Conservation (phyloP, 2,329 filamentous ascomycete genomes). For the Monilinia fructigena region DNA sequence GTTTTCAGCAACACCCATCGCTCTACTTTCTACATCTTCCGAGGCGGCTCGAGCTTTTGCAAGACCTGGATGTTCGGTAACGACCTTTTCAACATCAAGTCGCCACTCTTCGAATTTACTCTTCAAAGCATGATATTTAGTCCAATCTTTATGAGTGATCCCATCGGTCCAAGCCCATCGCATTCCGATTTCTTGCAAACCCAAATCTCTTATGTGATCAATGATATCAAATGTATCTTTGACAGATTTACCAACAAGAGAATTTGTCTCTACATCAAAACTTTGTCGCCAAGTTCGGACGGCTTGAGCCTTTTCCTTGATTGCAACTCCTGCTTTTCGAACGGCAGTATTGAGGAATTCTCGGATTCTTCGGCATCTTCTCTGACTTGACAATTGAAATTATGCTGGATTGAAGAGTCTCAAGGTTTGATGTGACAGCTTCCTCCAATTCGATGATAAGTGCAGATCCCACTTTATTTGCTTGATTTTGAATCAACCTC, state of each 20-base stretch:
- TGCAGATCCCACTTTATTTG: constrained; percentile 62
- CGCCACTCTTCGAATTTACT: constrained; percentile 82
- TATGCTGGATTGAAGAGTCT: constrained; percentile 66
- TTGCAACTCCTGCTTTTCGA: constrained; percentile 56
- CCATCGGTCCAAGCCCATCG: constrained; percentile 92
- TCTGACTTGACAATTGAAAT: constrained; percentile 55
- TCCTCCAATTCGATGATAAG: constrained; percentile 68
- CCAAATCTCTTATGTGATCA: constrained; percentile 65
- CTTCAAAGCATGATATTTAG: constrained; percentile 87
- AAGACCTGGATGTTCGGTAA: constrained; percentile 70
- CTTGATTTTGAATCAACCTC: constrained; percentile 63
- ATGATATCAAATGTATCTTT: constrained; percentile 66
- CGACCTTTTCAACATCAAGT: constrained; percentile 73
- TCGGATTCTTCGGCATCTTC: constrained; percentile 51
- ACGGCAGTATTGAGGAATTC: constrained; percentile 54
- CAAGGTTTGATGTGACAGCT: constrained; percentile 62
- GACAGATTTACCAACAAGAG: constrained; percentile 57
- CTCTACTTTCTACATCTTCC: constrained; percentile 70
- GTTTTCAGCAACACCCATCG: constrained; percentile 75
- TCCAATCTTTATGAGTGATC: constrained; percentile 96
- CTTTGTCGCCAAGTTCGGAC: constrained; percentile 61
- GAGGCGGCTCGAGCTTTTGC: constrained; percentile 65
- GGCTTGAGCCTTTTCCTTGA: constrained; percentile 64
- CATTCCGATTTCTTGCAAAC: constrained; percentile 72
- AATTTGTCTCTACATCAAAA: constrained; percentile 57